Base-by-base conservation (phyloP, 345 rosid species). In the Gossypium raimondii region DNA sequence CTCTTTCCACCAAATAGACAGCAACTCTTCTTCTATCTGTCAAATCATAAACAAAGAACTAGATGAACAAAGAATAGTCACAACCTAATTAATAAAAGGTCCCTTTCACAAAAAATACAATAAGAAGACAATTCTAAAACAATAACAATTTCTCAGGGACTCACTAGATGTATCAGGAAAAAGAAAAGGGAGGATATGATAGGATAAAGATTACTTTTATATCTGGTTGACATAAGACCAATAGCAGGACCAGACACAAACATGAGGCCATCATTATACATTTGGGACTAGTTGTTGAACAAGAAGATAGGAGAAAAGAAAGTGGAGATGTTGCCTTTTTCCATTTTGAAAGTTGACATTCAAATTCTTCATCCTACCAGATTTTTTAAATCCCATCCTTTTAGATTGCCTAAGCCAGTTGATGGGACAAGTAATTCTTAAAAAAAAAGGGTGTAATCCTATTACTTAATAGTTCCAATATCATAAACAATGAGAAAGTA, bases 1-100 rank as follows among this genome's bases (percentile, higher is more conserved):
- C 86, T 93, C 99, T 85, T 82, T 86, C 99, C 99, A 95, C 99
- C 99, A 95, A 73, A 78, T 79, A 80, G 97, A 91, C 27, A 95
- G 92, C 85, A 95, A 78, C 73, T 91, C 99, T 77, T 93, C 98
- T 80, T 95, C 99, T 79, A 86, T 93, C 99, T 95, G 82, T 13
- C 48, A 55, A 77, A 55, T 13, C 60, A 70, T 73, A 67, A 81
- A 70, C 63, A 79, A 50, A 74, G 25, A 52, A 73, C 59, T 51
- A 27, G 27, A 17, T 65, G 50, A 62, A 38, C 43, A 5, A 20
- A 70, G 61, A 58, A 24, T 22, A 41, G 62, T 58, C 18, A 17
- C 70, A 3, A 27, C 34, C 67, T 72, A 58, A 74, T 47, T 38
- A 47, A 41, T 25, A 62, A 55, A 77, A 68, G 22, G 41, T 48